These are phyloP conservation scores for Pelargonium nanum DNA, from an alignment of 345 rosid species.

Conservation along the genomic window DNA sequence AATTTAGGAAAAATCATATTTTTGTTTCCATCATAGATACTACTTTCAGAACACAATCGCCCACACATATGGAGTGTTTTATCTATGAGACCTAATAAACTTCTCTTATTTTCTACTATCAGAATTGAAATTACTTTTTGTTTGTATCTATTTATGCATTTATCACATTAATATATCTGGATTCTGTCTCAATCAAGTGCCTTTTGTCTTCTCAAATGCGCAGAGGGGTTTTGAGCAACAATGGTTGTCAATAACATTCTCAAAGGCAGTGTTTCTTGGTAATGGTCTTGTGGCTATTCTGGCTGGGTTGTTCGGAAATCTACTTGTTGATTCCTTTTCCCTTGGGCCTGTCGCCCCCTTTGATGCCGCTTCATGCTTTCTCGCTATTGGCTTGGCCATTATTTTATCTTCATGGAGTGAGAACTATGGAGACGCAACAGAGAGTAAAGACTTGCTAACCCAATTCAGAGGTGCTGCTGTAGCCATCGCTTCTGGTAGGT, in stretches of 20 bases:
- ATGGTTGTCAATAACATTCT: conserved; percentile 84
- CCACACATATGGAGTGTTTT: too few species aligned
- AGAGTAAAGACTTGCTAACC: conserved; percentile 74
- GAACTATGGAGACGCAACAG: conserved; percentile 86
- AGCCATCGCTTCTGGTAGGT: conserved; percentile 88
- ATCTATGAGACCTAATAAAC: too few species aligned
- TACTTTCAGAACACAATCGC: not conserved
- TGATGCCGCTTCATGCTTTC: conserved; percentile 92
- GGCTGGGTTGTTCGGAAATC: conserved; percentile 73
- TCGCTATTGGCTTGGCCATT: conserved; percentile 83
- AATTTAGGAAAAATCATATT: too few species aligned
- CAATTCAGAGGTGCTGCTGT: conserved; percentile 88
- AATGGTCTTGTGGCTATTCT: conserved; percentile 89
- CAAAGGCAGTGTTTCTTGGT: conserved; percentile 88
- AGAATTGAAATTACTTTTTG: too few species aligned
- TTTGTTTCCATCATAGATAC: too few species aligned
- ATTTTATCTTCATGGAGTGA: conserved; percentile 79
- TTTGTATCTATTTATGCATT: not conserved
- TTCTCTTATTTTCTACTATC: too few species aligned
- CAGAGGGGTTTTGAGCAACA: conserved; percentile 91
- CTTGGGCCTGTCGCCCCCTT: conserved; percentile 98
- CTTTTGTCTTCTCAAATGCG: conserved; percentile 10
- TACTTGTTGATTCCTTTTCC: conserved; percentile 65
- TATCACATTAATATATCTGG: not conserved
- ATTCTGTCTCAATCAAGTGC: not conserved